Base-by-base conservation (phyloP, 1,284 basidiomycete species). In the Fistulinella cinereoalba region DNA sequence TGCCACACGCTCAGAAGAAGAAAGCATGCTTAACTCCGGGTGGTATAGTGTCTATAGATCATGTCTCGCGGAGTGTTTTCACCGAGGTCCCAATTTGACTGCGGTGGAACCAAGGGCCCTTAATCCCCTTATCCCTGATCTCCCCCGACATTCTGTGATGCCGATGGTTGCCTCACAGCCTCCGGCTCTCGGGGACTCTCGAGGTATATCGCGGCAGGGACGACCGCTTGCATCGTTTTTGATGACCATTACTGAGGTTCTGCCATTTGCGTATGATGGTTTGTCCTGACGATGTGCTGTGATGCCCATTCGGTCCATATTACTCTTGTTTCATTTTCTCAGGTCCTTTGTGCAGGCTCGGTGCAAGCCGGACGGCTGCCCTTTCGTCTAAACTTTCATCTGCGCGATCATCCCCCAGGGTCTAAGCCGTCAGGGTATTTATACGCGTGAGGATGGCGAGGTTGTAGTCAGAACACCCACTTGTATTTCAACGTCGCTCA, bases 371-470 rank as follows among this genome's bases (percentile, higher is more conserved):
- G 37, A 38, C 22, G 22, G 21, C 39, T 44, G 37, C 19, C 22
- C 41, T 40, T 24, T 41, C 27, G 29, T 27, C 46, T 24, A 32
- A 36, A 44, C 33, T 42, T 29, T 33, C 37, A 50, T 27, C 27
- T 46, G 43, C 22, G 39, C 25, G 43, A 42, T 31, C 40, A 33
- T 41, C 28, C 18, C 40, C 47, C 45, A 27, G 34, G 45, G 51
- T 36, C 37, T 25, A 48, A 27, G 43, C 28, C 6, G 28, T 48
- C 9, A 19, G 16, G 27, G 62, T 66, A 66, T 60, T 55, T 66
- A 62, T 55, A 57, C 44, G 24, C 37, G 21, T 3, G 36, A 34
- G 18, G 42, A 38, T 28, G 44, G 16, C 13, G 34, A 36, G 16
- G 7, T 12, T 41, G 13, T 13, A 34, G 29, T 41, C 12, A 15